Conservation (phyloP, 495 filamentous ascomycete species). For the Aspergillus kassunensis region DNA sequence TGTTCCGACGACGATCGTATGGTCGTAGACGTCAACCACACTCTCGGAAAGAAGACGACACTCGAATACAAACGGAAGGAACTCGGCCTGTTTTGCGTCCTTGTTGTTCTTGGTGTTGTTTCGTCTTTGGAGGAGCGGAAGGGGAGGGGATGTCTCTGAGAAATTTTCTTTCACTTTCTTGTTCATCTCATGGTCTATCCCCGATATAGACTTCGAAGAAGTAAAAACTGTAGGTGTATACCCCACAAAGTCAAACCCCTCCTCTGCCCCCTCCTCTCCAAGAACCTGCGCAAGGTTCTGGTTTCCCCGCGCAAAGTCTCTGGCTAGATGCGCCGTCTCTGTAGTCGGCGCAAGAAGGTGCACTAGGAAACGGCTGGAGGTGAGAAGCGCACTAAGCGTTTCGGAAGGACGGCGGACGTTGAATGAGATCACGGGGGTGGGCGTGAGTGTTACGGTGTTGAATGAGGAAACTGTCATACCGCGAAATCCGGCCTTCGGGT, state of each 20-base stretch:
- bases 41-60: constrained; percentile 33
- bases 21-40: constrained; percentile 38
- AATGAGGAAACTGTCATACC: constrained; percentile 85
- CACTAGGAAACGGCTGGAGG: constrained; percentile 41
- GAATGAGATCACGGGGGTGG: constrained; percentile 69
- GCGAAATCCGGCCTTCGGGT: constrained; percentile 23
- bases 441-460: constrained; percentile 65
- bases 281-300: constrained; percentile 23
- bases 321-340: constrained; percentile 33
- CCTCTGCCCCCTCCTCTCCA: constrained; percentile 27
- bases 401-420: constrained; percentile 70
- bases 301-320: constrained; percentile 43
- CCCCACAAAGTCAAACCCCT: constrained; percentile 35
- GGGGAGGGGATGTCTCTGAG: constrained; percentile 11
- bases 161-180: not conserved
- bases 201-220: too few species aligned
- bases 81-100: constrained; percentile 1
- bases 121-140: constrained; percentile 31
- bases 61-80: constrained; percentile 42
- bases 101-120: not conserved
- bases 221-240: not conserved
- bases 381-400: constrained; percentile 61
- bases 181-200: too few species aligned
- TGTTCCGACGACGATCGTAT: constrained; percentile 40
- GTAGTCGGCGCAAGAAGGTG: constrained; percentile 34